Evolutionary conservation across 164 flowering plant genomes (phyloP).

Genomic region (Dillenia turbinata): DNA sequence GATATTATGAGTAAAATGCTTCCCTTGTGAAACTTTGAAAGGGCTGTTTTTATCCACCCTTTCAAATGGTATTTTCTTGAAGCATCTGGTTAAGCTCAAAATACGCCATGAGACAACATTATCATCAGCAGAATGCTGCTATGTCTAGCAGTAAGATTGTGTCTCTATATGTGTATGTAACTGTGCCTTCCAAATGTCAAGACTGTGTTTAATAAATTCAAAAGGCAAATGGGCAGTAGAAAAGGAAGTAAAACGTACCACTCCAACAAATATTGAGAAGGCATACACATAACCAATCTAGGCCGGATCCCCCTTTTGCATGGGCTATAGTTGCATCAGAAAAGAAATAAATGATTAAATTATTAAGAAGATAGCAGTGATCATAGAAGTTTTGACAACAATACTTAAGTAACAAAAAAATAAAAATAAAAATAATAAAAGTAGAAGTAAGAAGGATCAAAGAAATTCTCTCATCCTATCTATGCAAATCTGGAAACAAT

Average conservation of each 20-base stretch:
- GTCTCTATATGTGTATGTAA: too few relatives aligned
- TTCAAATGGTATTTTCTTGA: too few relatives aligned
- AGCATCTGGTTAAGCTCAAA: too few relatives aligned
- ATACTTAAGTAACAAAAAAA: not conserved
- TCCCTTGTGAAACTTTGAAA: too few relatives aligned
- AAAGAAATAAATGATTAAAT: not conserved
- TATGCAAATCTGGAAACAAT: not conserved
- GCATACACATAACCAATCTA: conserved; percentile 75
- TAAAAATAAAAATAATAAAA: not conserved
- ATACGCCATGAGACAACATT: too few relatives aligned
- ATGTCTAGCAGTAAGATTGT: too few relatives aligned
- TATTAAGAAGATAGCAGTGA: not conserved
- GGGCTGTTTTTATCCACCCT: too few relatives aligned
- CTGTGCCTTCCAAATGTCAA: too few relatives aligned
- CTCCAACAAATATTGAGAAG: conserved; percentile 66
- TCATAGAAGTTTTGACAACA: not conserved
- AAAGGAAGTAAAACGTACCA: conserved; percentile 37
- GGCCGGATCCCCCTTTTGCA: conserved; percentile 72
- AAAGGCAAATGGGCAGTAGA: not conserved
- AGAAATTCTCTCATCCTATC: not conserved
- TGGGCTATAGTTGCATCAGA: conserved; percentile 36
- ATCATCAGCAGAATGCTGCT: too few relatives aligned
- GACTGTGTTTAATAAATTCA: too few relatives aligned
- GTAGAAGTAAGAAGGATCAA: not conserved
- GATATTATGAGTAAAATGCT: too few relatives aligned